phyloP scores from a whole-genome alignment of 306 rosid species.

The Albizia julibrissin region DNA sequence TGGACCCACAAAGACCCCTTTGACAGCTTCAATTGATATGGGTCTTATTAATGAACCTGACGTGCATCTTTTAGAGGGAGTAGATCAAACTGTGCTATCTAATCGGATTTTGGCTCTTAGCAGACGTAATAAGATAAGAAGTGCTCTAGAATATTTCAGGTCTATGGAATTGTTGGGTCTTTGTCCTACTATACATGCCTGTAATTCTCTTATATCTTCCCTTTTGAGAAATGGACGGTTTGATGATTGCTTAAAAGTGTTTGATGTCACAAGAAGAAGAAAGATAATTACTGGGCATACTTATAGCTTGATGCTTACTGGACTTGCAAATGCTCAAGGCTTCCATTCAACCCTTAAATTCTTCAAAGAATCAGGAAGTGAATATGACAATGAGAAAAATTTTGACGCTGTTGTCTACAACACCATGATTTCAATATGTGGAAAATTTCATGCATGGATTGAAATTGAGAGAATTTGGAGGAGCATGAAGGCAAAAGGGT shows the following conservation, averaged over 20 bases:
- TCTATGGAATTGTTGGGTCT: constrained; percentile 76
- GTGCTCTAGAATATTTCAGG: constrained; percentile 74
- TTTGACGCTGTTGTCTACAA: constrained; percentile 79
- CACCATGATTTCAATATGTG: constrained; percentile 78
- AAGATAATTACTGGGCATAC: constrained; percentile 66
- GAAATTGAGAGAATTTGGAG: constrained; percentile 83
- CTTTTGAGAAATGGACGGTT: constrained; percentile 68
- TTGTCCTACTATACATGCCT: constrained; percentile 71
- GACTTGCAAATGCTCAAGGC: constrained; percentile 55
- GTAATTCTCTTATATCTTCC: constrained; percentile 77
- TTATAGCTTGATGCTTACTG: constrained; percentile 79
- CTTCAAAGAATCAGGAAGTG: constrained; percentile 54
- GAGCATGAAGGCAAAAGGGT: constrained; percentile 60
- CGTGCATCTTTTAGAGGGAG: constrained; percentile 62
- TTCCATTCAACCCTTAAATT: constrained; percentile 52
- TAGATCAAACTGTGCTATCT: constrained; percentile 61
- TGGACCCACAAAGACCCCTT: constrained; percentile 15
- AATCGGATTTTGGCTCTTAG: constrained; percentile 76
- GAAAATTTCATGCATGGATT: constrained; percentile 62
- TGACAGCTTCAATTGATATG: constrained; percentile 35
- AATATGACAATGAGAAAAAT: constrained; percentile 43
- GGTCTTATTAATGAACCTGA: constrained; percentile 37
- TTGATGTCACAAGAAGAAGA: constrained; percentile 51
- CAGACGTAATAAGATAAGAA: constrained; percentile 70
- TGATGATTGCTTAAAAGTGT: constrained; percentile 66